Percentiles rank a stretch among this genome's conserved stretches.
Evolutionary conservation across 257 asterid genomes (phyloP).

Genomic region (Rehmannia glutinosa): DNA sequence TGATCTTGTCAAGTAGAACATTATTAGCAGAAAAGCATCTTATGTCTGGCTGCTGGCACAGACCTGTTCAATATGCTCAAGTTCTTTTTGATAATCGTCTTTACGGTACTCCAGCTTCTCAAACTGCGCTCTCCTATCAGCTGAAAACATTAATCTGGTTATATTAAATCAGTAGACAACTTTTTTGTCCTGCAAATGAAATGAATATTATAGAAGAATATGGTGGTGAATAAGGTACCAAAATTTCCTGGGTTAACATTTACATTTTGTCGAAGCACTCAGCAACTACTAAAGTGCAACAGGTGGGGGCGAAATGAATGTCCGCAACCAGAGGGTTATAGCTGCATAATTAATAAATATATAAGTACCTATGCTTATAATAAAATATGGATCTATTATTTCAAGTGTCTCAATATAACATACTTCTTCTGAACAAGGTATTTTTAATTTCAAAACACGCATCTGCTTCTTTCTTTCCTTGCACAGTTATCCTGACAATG

Average conservation of each 20-base stretch:
- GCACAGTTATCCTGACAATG: conserved; percentile 93
- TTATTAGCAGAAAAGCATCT: background rate
- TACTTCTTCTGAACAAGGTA: conserved; percentile 91
- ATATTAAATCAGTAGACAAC: background rate
- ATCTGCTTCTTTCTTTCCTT: conserved; percentile 98
- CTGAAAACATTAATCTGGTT: conserved; percentile 43
- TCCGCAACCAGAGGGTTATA: conserved; percentile 97
- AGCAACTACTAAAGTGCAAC: conserved; percentile 87
- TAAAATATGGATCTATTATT: background rate
- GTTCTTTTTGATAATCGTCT: conserved; percentile 96
- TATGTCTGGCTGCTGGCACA: background rate
- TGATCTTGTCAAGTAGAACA: background rate
- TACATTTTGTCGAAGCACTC: conserved; percentile 99
- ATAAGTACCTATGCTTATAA: conserved; percentile 16
- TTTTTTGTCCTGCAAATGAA: background rate
- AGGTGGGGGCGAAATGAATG: conserved; percentile 98
- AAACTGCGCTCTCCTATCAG: conserved; percentile 98
- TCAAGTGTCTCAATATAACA: conserved; percentile 16
- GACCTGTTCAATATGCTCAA: conserved; percentile 96
- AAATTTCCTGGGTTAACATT: conserved; percentile 98
- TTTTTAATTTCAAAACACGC: conserved; percentile 89
- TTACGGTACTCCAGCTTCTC: conserved; percentile 90
- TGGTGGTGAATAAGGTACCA: conserved; percentile 45
- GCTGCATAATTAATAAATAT: conserved; percentile 35
- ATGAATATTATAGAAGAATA: background rate